Percentiles rank a stretch among this genome's conserved stretches.
Conservation (phyloP, 768 basidiomycete species). For the Boletus rubroflammeus region DNA sequence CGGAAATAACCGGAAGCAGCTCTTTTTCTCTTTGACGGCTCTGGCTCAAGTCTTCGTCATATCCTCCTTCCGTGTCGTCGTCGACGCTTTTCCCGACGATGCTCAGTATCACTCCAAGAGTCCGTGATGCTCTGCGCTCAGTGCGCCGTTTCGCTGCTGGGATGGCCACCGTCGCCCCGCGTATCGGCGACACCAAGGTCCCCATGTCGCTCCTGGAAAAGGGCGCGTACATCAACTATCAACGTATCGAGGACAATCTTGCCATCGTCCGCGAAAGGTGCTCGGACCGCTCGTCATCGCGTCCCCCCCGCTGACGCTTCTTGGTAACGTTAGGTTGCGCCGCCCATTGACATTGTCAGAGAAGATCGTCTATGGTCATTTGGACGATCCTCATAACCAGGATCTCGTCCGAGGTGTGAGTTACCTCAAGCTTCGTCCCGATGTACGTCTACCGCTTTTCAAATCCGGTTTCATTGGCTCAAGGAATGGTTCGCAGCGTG, state of each 20-base stretch:
- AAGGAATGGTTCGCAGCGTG: constrained; percentile 48
- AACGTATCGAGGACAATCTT: constrained; percentile 97
- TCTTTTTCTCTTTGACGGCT: constrained; percentile 14
- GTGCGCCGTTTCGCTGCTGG: constrained; percentile 55
- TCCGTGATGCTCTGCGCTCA: constrained; percentile 50
- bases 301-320: neutral
- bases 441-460: constrained; percentile 54
- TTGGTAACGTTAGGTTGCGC: constrained; percentile 52
- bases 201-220: constrained; percentile 85
- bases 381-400: constrained; percentile 90
- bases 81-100: constrained; percentile 45
- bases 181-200: constrained; percentile 89
- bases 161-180: constrained; percentile 76
- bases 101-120: constrained; percentile 55
- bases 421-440: constrained; percentile 96
- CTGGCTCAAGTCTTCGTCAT: constrained; percentile 15
- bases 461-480: neutral
- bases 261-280: constrained; percentile 81
- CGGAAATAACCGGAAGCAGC: constrained; percentile 26
- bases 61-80: constrained; percentile 12
- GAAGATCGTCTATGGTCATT: constrained; percentile 97
- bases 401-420: constrained; percentile 89
- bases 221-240: constrained; percentile 86
- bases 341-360: constrained; percentile 92
- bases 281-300: neutral